Conservation (phyloP, 1,284 basidiomycete species). For the Rhodotorula sp. region DNA sequence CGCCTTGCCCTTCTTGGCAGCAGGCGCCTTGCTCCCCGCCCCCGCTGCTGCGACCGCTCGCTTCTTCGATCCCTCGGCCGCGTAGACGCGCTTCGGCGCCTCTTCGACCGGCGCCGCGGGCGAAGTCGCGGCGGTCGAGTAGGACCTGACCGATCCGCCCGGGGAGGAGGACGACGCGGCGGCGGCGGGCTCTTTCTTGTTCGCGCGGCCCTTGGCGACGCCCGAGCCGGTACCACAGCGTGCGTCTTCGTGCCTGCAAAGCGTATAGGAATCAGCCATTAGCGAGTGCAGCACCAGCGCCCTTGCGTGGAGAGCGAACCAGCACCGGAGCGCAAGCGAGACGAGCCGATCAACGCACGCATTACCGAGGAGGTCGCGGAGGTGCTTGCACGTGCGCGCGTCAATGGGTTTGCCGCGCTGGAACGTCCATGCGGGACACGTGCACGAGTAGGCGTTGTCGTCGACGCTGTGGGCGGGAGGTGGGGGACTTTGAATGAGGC, state of each 20-base stretch:
- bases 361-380: slow-evolving; percentile 62
- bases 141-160: not conserved
- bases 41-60: not conserved
- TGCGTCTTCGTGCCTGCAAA: slow-evolving; percentile 30
- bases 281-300: not conserved
- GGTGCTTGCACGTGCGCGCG: slow-evolving; percentile 65
- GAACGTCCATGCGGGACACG: slow-evolving; percentile 55
- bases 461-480: slow-evolving; percentile 38
- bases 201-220: not conserved
- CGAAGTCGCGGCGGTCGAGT: not conserved
- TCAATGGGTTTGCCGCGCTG: slow-evolving; percentile 57
- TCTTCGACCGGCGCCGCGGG: not conserved
- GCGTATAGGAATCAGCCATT: not conserved
- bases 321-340: too few species aligned
- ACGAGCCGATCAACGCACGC: slow-evolving; percentile 48
- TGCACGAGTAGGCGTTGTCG: slow-evolving; percentile 60
- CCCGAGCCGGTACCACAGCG: slow-evolving; percentile 9
- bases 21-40: not conserved
- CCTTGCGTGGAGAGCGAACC: too few species aligned
- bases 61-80: slow-evolving; percentile 8
- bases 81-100: not conserved
- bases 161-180: not conserved
- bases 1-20: slow-evolving; percentile 14
- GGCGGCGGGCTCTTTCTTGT: not conserved
- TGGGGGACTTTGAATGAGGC: not conserved